Evolutionary conservation across 306 rosid genomes (phyloP), one percentile per base, ranked within the genome.

Genomic region (Castanea mollissima): DNA sequence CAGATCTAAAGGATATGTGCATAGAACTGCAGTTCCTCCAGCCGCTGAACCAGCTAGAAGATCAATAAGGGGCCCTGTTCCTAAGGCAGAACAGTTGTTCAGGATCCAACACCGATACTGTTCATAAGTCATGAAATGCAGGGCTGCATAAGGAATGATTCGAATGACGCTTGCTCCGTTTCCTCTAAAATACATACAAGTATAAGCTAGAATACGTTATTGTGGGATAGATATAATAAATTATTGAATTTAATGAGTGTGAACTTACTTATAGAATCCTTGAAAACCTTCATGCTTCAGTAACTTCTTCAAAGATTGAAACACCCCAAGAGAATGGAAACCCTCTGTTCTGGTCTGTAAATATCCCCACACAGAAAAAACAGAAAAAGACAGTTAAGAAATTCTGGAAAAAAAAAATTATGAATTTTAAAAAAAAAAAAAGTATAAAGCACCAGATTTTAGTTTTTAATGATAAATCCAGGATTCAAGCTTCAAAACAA

Each of bases 31-130:
- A 52, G 99, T 96, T 77, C 97, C 98, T 34, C 99, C 99, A 4
- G 98, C 95, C 27, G 94, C 97, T 4, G 99, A 87, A 80, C 99
- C 99, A 63, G 99, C 99, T 78, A 95, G 88, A 79, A 95, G 99
- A 86, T 95, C 99, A 82, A 95, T 79, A 82, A 78, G 89, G 79
- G 98, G 84, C 72, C 99, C 99, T 8, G 94, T 52, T 79, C 99
- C 99, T 67, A 96, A 78, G 62, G 56, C 41, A 52, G 96, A 89
- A 86, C 60, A 90, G 63, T 89, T 88, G 64, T 83, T 35, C 88
- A 96, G 85, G 81, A 96, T 88, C 97, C 93, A 96, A 80, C 92
- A 76, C 77, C 97, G 85, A 81, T 93, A 96, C 78, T 92, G 96
- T 88, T 96, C 98, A 75, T 96, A 93, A 44, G 98, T 86, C 99